These are phyloP conservation scores for Marsdenia floribunda DNA, from an alignment of 257 asterid species.

Conservation along the genomic window DNA sequence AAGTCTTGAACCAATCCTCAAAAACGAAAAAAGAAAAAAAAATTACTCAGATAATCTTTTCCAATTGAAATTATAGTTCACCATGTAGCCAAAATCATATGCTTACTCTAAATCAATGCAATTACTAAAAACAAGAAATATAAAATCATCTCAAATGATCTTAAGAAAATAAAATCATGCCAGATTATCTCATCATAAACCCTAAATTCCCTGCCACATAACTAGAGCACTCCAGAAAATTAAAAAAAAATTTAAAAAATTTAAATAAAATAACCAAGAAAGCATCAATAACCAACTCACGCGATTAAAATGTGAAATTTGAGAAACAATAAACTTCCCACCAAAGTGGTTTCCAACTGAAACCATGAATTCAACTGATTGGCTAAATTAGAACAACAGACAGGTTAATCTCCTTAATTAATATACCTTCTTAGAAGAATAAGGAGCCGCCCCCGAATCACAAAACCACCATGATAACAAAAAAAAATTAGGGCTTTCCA, in stretches of 20 bases:
- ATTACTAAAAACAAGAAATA: not conserved
- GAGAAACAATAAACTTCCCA: not conserved
- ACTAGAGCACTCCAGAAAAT: not conserved
- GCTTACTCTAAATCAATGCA: not conserved
- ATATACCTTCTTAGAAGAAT: not conserved
- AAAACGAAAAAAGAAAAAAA: too few relatives aligned
- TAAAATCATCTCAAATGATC: not conserved
- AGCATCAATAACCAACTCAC: not conserved
- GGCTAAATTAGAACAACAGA: not conserved
- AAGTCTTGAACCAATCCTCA: not conserved
- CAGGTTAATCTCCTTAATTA: not conserved
- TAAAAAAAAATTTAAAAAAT: not conserved
- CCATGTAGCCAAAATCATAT: not conserved
- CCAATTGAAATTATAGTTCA: not conserved
- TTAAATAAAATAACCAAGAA: not conserved
- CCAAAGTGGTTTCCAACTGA: not conserved
- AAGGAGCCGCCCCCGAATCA: not conserved
- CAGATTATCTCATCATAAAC: not conserved
- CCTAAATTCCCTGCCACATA: not conserved
- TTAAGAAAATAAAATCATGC: not conserved
- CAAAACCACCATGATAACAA: not conserved
- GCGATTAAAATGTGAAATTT: not conserved
- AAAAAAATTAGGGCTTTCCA: not conserved
- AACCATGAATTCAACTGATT: not conserved
- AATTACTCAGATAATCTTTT: not conserved